phyloP scores from a whole-genome alignment of 2,329 filamentous ascomycete species.

The Fusarium brachygibbosum region DNA sequence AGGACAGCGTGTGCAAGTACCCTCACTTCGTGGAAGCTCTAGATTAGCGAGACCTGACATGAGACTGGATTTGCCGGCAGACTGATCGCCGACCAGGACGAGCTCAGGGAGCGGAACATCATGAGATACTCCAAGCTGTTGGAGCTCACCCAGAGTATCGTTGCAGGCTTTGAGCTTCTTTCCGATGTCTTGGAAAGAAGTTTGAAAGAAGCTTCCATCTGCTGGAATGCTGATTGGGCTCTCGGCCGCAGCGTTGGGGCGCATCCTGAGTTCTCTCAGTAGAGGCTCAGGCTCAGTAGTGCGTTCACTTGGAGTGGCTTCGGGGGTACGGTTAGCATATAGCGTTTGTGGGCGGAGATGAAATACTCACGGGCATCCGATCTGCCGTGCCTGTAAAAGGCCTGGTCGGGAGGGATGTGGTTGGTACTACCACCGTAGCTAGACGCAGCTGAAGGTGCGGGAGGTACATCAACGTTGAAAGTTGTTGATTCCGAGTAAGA shows the following conservation, averaged over 20 bases:
- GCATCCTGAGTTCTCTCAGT: constrained; percentile 55
- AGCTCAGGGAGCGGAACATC: constrained; percentile 81
- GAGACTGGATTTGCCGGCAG: constrained; percentile 81
- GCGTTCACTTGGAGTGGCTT: constrained; percentile 57
- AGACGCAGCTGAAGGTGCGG: constrained; percentile 37
- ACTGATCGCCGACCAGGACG: constrained; percentile 87
- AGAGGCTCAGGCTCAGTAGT: constrained; percentile 55
- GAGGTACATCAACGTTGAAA: constrained; percentile 13
- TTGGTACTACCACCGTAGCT: constrained; percentile 39
- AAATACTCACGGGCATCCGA: constrained; percentile 58
- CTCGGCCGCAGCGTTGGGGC: constrained; percentile 39
- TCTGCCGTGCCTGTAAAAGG: constrained; percentile 49
- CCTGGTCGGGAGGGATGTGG: constrained; percentile 35
- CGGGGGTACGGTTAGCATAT: constrained; percentile 23
- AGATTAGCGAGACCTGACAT: constrained; percentile 77
- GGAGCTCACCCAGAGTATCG: constrained; percentile 75
- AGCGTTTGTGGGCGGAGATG: neutral
- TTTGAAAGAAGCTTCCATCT: constrained; percentile 58
- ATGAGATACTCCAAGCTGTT: constrained; percentile 79
- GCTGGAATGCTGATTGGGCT: constrained; percentile 48
- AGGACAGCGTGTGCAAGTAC: constrained; percentile 84
- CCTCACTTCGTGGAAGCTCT: constrained; percentile 76
- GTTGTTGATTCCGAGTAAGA: constrained; percentile 33
- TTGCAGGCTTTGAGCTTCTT: constrained; percentile 75
- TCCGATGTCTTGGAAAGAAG: constrained; percentile 67